phyloP scores from a whole-genome alignment of 495 filamentous ascomycete genomes.

The Tuber microsphaerosporum region DNA sequence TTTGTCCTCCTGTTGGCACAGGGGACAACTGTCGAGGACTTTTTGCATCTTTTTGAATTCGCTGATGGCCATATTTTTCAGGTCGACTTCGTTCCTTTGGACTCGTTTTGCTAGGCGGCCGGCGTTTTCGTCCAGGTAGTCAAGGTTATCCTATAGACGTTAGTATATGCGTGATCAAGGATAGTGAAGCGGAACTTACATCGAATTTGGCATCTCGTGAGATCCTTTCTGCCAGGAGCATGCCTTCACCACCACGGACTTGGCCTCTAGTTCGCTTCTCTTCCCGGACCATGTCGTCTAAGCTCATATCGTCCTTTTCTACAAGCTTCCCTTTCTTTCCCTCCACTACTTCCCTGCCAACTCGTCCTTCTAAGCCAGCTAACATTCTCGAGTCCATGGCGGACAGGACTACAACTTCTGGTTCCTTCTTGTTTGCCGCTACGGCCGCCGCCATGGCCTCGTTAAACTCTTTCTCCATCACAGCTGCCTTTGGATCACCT shows the following conservation, averaged over 20 bases:
- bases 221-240: constrained; percentile 79
- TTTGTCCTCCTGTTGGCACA: constrained; percentile 89
- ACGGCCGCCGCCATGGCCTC: constrained; percentile 51
- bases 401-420: constrained; percentile 69
- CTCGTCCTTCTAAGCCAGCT: constrained; percentile 51
- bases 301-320: constrained; percentile 90
- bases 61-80: constrained; percentile 78
- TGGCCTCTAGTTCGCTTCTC: constrained; percentile 76
- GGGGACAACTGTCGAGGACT: constrained; percentile 78
- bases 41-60: constrained; percentile 87
- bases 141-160: constrained; percentile 64
- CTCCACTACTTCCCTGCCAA: constrained; percentile 33
- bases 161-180: constrained; percentile 30
- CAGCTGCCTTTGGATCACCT: constrained; percentile 60
- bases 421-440: constrained; percentile 52
- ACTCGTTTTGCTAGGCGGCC: constrained; percentile 81
- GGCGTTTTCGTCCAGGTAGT: constrained; percentile 97
- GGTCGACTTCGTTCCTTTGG: constrained; percentile 76
- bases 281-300: constrained; percentile 92
- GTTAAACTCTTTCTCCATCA: constrained; percentile 82
- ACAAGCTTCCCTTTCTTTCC: constrained; percentile 49
- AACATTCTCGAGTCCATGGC: constrained; percentile 86
- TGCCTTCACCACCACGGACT: constrained; percentile 65
- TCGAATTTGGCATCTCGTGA: constrained; percentile 86
- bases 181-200: constrained; percentile 43